These are phyloP conservation scores for Ogataea angusta DNA, from an alignment of 805 yeast genomes.

Conservation along the genomic window DNA sequence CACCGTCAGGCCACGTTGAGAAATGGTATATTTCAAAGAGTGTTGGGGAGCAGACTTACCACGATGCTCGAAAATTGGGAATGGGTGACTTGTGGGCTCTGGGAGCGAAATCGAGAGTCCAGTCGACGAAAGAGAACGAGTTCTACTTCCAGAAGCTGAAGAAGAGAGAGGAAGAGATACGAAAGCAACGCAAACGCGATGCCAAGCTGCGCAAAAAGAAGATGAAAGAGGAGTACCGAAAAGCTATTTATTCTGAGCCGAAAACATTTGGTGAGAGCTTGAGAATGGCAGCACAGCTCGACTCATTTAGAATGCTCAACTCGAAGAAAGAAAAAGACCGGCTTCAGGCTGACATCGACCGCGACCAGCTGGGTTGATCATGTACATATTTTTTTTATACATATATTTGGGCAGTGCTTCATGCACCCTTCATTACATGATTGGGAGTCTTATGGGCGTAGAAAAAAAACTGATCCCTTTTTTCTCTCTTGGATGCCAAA, in stretches of 20 bases:
- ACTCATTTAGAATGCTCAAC: conserved; percentile 25
- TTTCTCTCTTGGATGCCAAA: conserved; percentile 3
- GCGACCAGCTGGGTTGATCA: conserved; percentile 9
- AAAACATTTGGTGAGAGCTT: conserved; percentile 22
- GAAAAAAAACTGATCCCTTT: conserved; percentile 9
- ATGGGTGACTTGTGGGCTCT: conserved; percentile 87
- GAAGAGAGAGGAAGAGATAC: conserved; percentile 32
- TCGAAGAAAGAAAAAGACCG: conserved; percentile 28
- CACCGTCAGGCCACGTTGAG: conserved; percentile 76
- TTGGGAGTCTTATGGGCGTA: conserved; percentile 4
- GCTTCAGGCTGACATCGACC: conserved; percentile 19
- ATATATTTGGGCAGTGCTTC: conserved; percentile 7
- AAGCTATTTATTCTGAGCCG: conserved; percentile 24
- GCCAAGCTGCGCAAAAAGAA: conserved; percentile 25
- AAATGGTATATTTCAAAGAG: conserved; percentile 86
- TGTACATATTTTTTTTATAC: conserved; percentile 2
- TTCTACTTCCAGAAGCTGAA: conserved; percentile 32
- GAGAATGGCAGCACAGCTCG: conserved; percentile 26
- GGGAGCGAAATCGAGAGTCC: conserved; percentile 52
- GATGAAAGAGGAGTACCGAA: conserved; percentile 23
- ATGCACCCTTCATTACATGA: not conserved
- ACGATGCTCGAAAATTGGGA: conserved; percentile 84
- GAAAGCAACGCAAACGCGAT: conserved; percentile 25
- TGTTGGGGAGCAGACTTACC: conserved; percentile 67
- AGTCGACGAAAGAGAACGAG: conserved; percentile 34